Percentiles rank a stretch among this genome's conserved stretches.
Conservation (phyloP, 2,329 filamentous ascomycete species). For the Aureobasidium lini region DNA sequence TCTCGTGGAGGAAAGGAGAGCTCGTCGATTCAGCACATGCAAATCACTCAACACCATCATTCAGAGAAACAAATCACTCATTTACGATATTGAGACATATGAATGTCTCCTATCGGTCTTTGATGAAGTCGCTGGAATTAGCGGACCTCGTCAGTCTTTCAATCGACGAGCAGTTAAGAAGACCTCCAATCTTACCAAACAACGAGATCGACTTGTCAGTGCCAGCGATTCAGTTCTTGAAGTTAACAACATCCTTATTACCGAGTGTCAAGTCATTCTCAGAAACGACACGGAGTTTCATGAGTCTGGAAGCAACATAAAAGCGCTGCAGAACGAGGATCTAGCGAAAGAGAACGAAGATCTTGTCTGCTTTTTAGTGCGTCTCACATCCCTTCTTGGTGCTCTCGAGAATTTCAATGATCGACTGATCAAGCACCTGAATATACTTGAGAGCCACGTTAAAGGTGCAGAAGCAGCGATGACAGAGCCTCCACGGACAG, state of each 20-base stretch:
- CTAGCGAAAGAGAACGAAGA: not conserved
- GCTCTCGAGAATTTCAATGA: not conserved
- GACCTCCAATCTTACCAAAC: not conserved
- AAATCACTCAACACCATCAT: not conserved
- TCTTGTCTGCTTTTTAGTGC: not conserved
- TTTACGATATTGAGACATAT: not conserved
- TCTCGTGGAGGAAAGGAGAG: not conserved
- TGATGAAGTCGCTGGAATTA: not conserved
- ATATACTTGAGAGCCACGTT: not conserved
- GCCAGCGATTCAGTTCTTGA: not conserved
- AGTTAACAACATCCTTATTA: not conserved
- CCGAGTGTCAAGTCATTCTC: not conserved
- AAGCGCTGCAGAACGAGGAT: not conserved
- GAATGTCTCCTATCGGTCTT: not conserved
- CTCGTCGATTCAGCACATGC: not conserved
- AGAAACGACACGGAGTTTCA: not conserved
- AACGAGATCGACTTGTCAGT: not conserved
- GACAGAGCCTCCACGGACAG: not conserved
- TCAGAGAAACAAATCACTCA: no score
- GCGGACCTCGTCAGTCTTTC: not conserved
- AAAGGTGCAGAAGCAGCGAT: not conserved
- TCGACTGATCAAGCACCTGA: not conserved
- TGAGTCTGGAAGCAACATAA: no score
- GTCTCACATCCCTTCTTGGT: not conserved
- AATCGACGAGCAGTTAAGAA: not conserved